Conservation (phyloP, 345 rosid genomes). For the Eucalyptus albens region DNA sequence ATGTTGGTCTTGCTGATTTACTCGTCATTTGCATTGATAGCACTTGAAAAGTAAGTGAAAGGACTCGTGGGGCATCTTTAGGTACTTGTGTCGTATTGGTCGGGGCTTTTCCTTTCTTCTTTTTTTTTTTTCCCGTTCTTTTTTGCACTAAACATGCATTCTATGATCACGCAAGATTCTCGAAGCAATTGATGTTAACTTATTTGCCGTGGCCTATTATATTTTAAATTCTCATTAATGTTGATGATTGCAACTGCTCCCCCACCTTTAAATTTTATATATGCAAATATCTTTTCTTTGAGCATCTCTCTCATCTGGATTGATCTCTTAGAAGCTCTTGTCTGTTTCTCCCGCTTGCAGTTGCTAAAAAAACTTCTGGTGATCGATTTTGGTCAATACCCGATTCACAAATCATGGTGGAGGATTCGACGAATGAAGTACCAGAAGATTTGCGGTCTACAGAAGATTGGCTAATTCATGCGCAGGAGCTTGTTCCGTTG, state of each 20-base stretch:
- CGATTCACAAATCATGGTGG: conserved; percentile 28
- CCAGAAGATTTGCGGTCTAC: conserved; percentile 18
- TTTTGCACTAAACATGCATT: conserved; percentile 11
- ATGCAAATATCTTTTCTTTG: neutral
- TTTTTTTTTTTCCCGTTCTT: neutral
- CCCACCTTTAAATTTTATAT: conserved; percentile 26
- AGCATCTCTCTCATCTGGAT: conserved; percentile 6
- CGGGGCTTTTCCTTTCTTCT: neutral
- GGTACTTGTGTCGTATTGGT: conserved; percentile 26
- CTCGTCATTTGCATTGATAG: conserved; percentile 33
- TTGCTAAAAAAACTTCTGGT: neutral
- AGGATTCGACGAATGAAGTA: conserved; percentile 17
- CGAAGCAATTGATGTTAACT: conserved; percentile 27
- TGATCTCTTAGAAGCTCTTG: conserved; percentile 3
- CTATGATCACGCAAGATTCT: conserved; percentile 49
- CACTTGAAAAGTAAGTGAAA: conserved; percentile 27
- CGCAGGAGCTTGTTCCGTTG: conserved; percentile 62
- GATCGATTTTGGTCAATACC: conserved; percentile 3
- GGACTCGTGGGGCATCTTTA: conserved; percentile 34
- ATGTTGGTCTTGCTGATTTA: neutral
- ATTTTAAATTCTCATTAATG: conserved; percentile 6
- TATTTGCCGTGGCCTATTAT: conserved; percentile 9
- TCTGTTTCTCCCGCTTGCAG: neutral
- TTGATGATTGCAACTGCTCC: conserved; percentile 57
- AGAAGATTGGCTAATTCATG: conserved; percentile 64